Evolutionary conservation across 192 early-diverging fungal genomes (phyloP).

Genomic region (Piromyces sp.): DNA sequence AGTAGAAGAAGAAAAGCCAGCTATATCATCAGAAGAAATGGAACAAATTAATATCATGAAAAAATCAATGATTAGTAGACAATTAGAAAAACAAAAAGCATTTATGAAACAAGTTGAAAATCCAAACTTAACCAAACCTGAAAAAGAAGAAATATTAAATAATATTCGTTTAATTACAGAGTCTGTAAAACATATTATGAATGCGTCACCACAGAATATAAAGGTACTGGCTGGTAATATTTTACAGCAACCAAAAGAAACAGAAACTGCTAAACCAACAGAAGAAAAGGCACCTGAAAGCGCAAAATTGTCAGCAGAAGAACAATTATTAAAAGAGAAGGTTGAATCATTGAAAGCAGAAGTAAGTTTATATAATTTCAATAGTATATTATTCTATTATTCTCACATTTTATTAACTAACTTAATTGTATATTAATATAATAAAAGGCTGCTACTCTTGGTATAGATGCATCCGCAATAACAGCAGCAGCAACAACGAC

Average conservation of each 20-base stretch:
- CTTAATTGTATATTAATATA: too few relatives aligned
- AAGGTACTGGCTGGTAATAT: not conserved
- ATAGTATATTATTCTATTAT: too few relatives aligned
- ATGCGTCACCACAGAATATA: not conserved
- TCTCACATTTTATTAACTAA: too few relatives aligned
- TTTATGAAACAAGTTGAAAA: not conserved
- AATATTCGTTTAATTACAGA: not conserved
- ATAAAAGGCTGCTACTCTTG: slow-evolving; percentile 15
- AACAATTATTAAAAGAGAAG: slow-evolving; percentile 28
- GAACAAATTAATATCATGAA: not conserved
- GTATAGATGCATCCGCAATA: slow-evolving; percentile 15
- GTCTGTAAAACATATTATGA: not conserved
- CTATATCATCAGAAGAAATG: not conserved
- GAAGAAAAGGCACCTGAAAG: not conserved
- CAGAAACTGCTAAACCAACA: slow-evolving; percentile 12
- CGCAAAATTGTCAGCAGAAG: not conserved
- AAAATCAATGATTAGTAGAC: not conserved
- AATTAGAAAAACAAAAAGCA: not conserved
- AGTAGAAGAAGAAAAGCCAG: slow-evolving; percentile 7
- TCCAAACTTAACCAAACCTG: not conserved
- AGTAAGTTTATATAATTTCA: slow-evolving; percentile 11
- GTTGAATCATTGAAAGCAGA: slow-evolving; percentile 43
- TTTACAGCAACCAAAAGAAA: not conserved
- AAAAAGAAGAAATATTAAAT: not conserved
- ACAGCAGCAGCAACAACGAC: not conserved